Evolutionary conservation across 768 basidiomycete species (phyloP), one percentile per base, ranked within the genome.

Genomic region (Galerina marginata): DNA sequence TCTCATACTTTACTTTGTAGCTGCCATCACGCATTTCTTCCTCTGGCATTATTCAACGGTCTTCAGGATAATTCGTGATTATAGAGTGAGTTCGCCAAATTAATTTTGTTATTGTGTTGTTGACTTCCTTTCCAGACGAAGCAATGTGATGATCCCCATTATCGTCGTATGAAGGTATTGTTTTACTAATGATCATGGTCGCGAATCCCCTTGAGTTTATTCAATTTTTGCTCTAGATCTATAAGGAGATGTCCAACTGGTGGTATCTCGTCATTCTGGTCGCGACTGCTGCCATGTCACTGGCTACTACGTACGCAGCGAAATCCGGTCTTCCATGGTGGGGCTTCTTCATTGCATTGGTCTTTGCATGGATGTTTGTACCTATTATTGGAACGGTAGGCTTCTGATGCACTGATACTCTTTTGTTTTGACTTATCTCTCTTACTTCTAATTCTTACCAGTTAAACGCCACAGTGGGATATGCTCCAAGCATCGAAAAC

Each of bases 31-130:
- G 2, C 82, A 83, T 60, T 75, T 83, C 50, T 68, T 83, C 15
- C 65, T 84, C 2, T 84, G 83, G 83, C 81, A 84, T 61, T 73
- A 67, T 23, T 68, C 75, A 23, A 79, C 79, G 6, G 66, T 84
- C 7, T 70, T 60, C 12, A 63, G 61, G 16, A 74, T 79, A 52
- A 66, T 81, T 54, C 71, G 74, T 63, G 69, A 66, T 38, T 69
- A 66, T 39, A 61, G 57, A 9, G 74, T 71, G 36, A 47, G 60
- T 54, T 20, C n/a, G 9, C 3, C 29, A 33, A 33, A 20, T 12
- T 4, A 23, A 25, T 11, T 12, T 20, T 23, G 1, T 6, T 29
- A 15, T 26, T 20, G n/a, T 20, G n/a, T 29, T 4, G 12, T 50
- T 73, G 72, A 56, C 59, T 40, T 60, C 71, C 62, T 72, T 73